phyloP scores from a whole-genome alignment of 768 basidiomycete species.

The Lentinus tigrinus region DNA sequence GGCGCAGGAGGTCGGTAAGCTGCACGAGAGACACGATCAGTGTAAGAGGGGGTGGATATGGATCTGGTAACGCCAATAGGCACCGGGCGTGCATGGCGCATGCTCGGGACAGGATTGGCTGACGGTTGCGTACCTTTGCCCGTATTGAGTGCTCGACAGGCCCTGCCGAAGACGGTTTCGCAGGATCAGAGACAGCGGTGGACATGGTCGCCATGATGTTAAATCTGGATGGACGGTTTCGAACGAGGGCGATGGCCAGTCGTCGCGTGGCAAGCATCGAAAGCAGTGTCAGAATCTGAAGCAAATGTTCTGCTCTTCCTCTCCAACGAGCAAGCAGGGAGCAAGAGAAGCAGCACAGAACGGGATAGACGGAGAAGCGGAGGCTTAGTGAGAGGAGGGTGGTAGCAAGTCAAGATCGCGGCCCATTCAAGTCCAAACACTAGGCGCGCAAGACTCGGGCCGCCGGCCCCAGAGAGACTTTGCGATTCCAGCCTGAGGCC shows the following conservation, averaged over 20 bases:
- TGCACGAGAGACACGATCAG: constrained; percentile 27
- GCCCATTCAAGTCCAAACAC: no score
- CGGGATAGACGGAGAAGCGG: no score
- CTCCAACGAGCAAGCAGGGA: no score
- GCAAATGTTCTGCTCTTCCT: no score
- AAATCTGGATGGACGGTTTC: constrained; percentile 16
- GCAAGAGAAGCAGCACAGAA: no score
- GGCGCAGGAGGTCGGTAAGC: constrained; percentile 63
- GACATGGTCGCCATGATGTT: constrained; percentile 16
- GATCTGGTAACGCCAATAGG: not conserved
- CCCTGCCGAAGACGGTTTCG: constrained; percentile 33
- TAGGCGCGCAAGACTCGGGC: no score
- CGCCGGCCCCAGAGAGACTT: no score
- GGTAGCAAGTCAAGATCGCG: no score
- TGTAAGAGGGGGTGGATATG: not conserved
- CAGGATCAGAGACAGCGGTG: constrained; percentile 12
- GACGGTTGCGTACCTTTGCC: constrained; percentile 45
- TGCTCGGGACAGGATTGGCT: not conserved
- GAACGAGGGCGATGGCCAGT: constrained; percentile 20
- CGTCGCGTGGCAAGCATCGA: constrained; percentile 14
- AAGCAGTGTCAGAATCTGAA: not conserved
- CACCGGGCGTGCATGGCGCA: not conserved
- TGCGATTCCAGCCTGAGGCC: no score
- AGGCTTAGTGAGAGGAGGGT: no score
- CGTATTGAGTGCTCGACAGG: constrained; percentile 61